Conservation (phyloP, 2,329 filamentous ascomycete genomes). For the Mycogone perniciosa region DNA sequence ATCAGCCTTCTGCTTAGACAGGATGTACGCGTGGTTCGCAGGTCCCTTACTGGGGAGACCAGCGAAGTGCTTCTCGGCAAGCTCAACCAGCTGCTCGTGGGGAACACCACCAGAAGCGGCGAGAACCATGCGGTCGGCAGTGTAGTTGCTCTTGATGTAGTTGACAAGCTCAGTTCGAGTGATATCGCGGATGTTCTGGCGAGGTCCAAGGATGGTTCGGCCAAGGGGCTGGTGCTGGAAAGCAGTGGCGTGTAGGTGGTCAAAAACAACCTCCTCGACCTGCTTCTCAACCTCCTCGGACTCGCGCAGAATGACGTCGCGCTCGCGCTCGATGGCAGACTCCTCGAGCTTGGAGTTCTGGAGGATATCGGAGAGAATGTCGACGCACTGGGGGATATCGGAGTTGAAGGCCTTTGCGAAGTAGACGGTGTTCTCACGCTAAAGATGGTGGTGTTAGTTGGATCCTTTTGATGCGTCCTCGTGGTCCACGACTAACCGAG, state of each 20-base stretch:
- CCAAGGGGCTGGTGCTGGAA: constrained; percentile 95
- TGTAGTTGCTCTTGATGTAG: constrained; percentile 99
- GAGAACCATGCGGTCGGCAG: constrained; percentile 97
- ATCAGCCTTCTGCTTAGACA: constrained; percentile 82
- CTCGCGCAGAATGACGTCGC: constrained; percentile 96
- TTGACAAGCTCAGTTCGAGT: constrained; percentile 80
- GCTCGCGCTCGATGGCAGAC: constrained; percentile 89
- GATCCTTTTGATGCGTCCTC: not conserved
- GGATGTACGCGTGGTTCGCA: constrained; percentile 65
- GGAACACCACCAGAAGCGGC: constrained; percentile 92
- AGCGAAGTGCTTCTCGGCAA: constrained; percentile 94
- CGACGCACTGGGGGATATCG: constrained; percentile 91
- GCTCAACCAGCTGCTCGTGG: constrained; percentile 87
- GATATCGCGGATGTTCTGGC: constrained; percentile 97
- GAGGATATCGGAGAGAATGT: constrained; percentile 98
- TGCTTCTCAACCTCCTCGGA: constrained; percentile 99
- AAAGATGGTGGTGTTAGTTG: constrained; percentile 19
- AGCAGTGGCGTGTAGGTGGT: constrained; percentile 96
- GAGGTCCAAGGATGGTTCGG: constrained; percentile 94
- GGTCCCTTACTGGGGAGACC: constrained; percentile 69
- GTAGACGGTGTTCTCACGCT: constrained; percentile 99
- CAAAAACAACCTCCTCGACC: constrained; percentile 98
- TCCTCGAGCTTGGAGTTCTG: constrained; percentile 98
- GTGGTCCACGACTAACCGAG: constrained; percentile 60
- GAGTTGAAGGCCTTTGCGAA: constrained; percentile 99